phyloP scores from a whole-genome alignment of 352 stramenopile genomes.

The Phytophthora kernoviae region DNA sequence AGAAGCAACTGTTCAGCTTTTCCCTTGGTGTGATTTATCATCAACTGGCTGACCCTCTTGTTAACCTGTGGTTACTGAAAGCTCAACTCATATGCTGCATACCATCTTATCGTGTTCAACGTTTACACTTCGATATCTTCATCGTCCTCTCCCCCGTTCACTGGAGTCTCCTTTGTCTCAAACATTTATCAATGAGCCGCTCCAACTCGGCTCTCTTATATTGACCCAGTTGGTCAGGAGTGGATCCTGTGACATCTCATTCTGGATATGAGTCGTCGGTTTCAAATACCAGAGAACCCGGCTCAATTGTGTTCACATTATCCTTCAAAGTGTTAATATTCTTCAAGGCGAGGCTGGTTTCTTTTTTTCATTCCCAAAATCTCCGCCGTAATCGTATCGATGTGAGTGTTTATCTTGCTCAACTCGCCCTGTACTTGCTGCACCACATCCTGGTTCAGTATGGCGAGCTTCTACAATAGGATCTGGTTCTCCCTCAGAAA shows the following conservation, averaged over 20 bases:
- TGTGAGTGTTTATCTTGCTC: background rate
- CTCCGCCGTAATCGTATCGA: slow-evolving; percentile 2
- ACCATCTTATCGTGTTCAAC: slow-evolving; percentile 14
- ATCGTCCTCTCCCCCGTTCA: slow-evolving; percentile 6
- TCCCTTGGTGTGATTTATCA: slow-evolving; percentile 7
- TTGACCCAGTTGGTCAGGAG: background rate
- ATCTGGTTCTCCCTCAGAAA: slow-evolving; percentile 8
- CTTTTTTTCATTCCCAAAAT: slow-evolving; percentile 3
- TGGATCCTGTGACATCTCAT: too few relatives aligned
- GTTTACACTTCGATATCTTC: slow-evolving; percentile 14
- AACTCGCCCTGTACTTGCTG: background rate
- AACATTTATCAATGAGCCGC: slow-evolving; percentile 1
- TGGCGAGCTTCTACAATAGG: slow-evolving; percentile 2
- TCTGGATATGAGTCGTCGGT: slow-evolving; percentile 6
- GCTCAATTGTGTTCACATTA: slow-evolving; percentile 13
- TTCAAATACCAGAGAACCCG: background rate
- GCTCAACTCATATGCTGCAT: slow-evolving; percentile 6
- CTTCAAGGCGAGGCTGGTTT: slow-evolving; percentile 6
- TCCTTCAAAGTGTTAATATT: slow-evolving; percentile 19
- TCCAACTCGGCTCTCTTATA: background rate
- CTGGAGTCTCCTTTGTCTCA: slow-evolving; percentile 8
- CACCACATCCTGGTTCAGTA: background rate
- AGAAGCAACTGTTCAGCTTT: slow-evolving; percentile 10
- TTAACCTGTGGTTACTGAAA: slow-evolving; percentile 9
- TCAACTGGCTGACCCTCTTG: background rate